A percentile compares a stretch with the other conserved stretches of the same genome.
Evolutionary conservation across 768 basidiomycete species (phyloP).

Genomic region (Mrakia gelida): DNA sequence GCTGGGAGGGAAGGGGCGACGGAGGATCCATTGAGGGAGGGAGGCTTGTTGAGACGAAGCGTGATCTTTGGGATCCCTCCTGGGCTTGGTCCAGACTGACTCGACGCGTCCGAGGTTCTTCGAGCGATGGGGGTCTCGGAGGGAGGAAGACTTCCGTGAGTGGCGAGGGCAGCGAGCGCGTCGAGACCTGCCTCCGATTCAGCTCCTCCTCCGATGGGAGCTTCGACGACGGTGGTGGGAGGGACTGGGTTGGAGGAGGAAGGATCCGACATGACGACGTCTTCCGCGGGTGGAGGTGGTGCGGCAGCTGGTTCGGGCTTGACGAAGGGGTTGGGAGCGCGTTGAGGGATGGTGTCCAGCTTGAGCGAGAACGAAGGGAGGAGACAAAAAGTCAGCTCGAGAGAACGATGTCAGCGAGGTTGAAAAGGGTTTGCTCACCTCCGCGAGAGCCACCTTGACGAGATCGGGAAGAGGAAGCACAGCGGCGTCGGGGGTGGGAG

Average conservation of each 20-base stretch:
- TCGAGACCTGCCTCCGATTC: neutral
- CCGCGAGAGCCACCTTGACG: neutral
- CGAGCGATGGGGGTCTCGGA: neutral
- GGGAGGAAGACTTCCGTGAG: neutral
- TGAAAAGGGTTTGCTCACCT: neutral
- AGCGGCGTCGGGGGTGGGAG: neutral
- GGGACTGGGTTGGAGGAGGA: neutral
- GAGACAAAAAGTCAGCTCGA: neutral
- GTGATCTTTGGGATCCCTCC: constrained; percentile 9
- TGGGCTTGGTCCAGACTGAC: neutral
- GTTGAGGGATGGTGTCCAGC: neutral
- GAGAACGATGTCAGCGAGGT: neutral
- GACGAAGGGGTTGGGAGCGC: neutral
- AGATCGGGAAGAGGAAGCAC: neutral
- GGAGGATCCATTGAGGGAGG: neutral
- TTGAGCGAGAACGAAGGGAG: neutral
- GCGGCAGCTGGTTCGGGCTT: neutral
- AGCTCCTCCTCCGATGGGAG: neutral
- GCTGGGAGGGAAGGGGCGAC: neutral
- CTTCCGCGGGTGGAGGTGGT: neutral
- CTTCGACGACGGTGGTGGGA: neutral
- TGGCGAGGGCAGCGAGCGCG: neutral
- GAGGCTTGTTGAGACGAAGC: neutral
- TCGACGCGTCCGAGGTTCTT: neutral
- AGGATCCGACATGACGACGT: neutral